Evolutionary conservation across 768 basidiomycete species (phyloP).

Genomic region (Gymnopilus junonius): DNA sequence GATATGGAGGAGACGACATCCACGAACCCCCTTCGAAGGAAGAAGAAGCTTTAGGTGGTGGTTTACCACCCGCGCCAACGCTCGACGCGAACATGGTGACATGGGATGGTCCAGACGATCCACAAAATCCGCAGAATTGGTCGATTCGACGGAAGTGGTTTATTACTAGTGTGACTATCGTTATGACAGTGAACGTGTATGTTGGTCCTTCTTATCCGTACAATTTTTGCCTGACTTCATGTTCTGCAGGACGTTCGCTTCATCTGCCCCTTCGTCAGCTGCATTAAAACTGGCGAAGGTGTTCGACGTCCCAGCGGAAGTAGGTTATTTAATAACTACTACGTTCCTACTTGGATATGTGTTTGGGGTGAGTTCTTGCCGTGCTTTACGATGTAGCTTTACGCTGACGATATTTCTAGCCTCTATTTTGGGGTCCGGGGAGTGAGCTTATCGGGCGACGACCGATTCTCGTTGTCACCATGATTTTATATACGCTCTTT

Average conservation of each 20-base stretch:
- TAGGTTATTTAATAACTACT: conserved; percentile 53
- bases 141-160: conserved; percentile 47
- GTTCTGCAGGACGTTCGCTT: conserved; percentile 57
- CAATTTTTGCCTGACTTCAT: neutral
- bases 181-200: conserved; percentile 62
- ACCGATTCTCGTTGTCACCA: conserved; percentile 54
- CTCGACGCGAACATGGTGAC: conserved; percentile 42
- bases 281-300: conserved; percentile 34
- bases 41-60: neutral
- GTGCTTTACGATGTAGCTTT: neutral
- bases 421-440: conserved; percentile 63
- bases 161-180: conserved; percentile 44
- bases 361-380: conserved; percentile 41
- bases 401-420: conserved; percentile 32
- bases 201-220: conserved; percentile 20
- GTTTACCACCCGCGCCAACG: conserved; percentile 19
- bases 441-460: conserved; percentile 62
- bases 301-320: conserved; percentile 46
- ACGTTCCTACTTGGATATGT: conserved; percentile 57
- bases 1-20: conserved; percentile 36
- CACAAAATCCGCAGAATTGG: conserved; percentile 62
- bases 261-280: conserved; percentile 56
- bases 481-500: conserved; percentile 56
- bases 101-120: conserved; percentile 63
- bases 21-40: conserved; percentile 29